Percentiles rank a stretch among this genome's conserved stretches.
Conservation (phyloP, 129 eudicot genomes). For the Lactuca sativa region DNA sequence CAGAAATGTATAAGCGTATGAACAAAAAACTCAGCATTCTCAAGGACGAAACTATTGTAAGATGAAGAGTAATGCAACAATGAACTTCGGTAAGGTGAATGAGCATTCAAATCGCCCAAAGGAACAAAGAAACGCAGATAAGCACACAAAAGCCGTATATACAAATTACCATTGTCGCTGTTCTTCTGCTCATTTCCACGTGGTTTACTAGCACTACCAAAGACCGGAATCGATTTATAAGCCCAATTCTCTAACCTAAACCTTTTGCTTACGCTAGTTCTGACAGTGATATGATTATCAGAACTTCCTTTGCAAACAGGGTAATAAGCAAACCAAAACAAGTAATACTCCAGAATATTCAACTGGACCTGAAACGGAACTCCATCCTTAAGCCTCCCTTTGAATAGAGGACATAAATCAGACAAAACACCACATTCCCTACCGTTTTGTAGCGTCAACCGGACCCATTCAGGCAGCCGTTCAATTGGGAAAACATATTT, state of each 20-base stretch:
- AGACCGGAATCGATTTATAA: conserved; percentile 66
- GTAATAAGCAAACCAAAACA: conserved; percentile 94
- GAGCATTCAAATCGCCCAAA: conserved; percentile 48
- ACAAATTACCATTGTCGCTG: conserved; percentile 49
- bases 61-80: conserved; percentile 70
- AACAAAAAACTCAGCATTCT: conserved; percentile 71
- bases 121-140: conserved; percentile 83
- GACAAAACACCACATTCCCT: conserved; percentile 46
- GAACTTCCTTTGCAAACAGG: conserved; percentile 78
- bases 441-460: conserved; percentile 54
- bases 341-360: conserved; percentile 84
- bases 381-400: conserved; percentile 56
- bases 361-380: conserved; percentile 59
- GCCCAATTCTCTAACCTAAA: conserved; percentile 87
- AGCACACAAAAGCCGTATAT: conserved; percentile 50
- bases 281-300: conserved; percentile 34
- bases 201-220: conserved; percentile 44
- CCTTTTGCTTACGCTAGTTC: conserved; percentile 46
- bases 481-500: conserved; percentile 80
- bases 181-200: conserved; percentile 59
- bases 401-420: conserved; percentile 73
- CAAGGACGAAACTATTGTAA: conserved; percentile 43
- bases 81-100: conserved; percentile 79
- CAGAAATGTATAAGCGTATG: conserved; percentile 68
- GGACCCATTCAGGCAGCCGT: conserved; percentile 81